A percentile compares a stretch with the other conserved stretches of the same genome.
Conservation (phyloP, 768 basidiomycete genomes). For the Mrakia hoshinonis region DNA sequence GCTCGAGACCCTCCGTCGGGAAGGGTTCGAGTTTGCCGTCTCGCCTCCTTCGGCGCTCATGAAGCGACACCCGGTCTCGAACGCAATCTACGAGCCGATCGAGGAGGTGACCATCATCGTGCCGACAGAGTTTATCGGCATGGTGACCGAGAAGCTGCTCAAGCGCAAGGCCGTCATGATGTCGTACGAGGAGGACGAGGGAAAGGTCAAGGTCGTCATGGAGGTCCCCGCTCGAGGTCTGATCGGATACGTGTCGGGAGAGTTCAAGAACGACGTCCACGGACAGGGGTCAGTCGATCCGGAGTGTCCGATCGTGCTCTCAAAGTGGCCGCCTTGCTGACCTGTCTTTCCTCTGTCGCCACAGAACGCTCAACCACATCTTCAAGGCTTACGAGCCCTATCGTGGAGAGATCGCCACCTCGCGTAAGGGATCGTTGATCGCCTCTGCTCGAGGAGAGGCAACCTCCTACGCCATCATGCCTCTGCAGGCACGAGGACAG, state of each 20-base stretch:
- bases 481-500: conserved; percentile 22
- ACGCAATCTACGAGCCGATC: conserved; percentile 24
- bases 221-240: conserved; percentile 30
- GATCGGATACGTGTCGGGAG: conserved; percentile 28
- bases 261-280: conserved; percentile 31
- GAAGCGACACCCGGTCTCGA: conserved; percentile 13
- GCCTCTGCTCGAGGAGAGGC: conserved; percentile 21
- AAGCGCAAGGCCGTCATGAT: conserved; percentile 29
- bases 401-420: conserved; percentile 25
- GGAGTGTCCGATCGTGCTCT: background rate
- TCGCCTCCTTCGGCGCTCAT: conserved; percentile 23
- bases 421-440: conserved; percentile 27
- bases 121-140: conserved; percentile 25
- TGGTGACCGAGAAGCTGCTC: conserved; percentile 29
- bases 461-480: conserved; percentile 22
- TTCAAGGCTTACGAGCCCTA: conserved; percentile 29
- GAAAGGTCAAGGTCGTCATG: conserved; percentile 30
- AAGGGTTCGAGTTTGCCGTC: conserved; percentile 29
- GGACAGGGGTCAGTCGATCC: conserved; percentile 24
- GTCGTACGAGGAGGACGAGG: conserved; percentile 28
- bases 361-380: conserved; percentile 28
- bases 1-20: conserved; percentile 28
- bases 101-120: conserved; percentile 29
- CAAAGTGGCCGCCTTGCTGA: background rate
- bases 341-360: background rate